phyloP scores from a whole-genome alignment of 2,329 filamentous ascomycete genomes.

The Neopestalotiopsis sp. region DNA sequence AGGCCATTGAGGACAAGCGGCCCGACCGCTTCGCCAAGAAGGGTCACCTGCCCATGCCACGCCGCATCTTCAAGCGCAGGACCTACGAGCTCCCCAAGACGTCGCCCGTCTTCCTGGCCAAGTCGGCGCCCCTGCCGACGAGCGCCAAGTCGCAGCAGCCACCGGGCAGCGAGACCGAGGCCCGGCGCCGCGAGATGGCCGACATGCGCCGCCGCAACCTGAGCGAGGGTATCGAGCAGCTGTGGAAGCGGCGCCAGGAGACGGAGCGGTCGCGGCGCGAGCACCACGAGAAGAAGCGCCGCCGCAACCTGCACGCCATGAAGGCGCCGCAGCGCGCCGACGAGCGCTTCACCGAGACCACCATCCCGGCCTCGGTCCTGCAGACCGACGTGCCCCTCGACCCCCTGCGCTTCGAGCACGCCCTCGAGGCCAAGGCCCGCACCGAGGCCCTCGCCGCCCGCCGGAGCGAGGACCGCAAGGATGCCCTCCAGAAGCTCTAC shows the following conservation, averaged over 20 bases:
- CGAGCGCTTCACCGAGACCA: conserved; percentile 75
- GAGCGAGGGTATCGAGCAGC: conserved; percentile 68
- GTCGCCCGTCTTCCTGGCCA: conserved; percentile 62
- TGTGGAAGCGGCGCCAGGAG: conserved; percentile 69
- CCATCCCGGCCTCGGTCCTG: conserved; percentile 59
- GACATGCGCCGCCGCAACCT: conserved; percentile 74
- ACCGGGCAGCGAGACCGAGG: conserved; percentile 44
- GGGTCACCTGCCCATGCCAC: conserved; percentile 82
- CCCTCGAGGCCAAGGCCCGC: conserved; percentile 46
- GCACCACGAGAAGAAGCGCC: conserved; percentile 53
- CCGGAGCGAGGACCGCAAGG: conserved; percentile 65
- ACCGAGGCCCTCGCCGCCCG: conserved; percentile 49
- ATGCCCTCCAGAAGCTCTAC: conserved; percentile 85
- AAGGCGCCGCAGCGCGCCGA: conserved; percentile 74
- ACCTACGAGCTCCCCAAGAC: conserved; percentile 64
- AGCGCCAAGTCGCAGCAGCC: conserved; percentile 40
- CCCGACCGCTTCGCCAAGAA: conserved; percentile 56
- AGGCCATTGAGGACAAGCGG: conserved; percentile 44
- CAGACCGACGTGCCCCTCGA: conserved; percentile 62
- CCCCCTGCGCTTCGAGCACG: conserved; percentile 63
- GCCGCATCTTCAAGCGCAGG: conserved; percentile 72
- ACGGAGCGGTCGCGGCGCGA: conserved; percentile 40
- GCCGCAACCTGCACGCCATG: conserved; percentile 52
- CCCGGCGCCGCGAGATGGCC: conserved; percentile 78
- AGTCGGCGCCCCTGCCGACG: conserved; percentile 61